These are phyloP conservation scores for Tricholoma bakamatsutake DNA, from an alignment of 768 basidiomycete genomes.

Conservation along the genomic window DNA sequence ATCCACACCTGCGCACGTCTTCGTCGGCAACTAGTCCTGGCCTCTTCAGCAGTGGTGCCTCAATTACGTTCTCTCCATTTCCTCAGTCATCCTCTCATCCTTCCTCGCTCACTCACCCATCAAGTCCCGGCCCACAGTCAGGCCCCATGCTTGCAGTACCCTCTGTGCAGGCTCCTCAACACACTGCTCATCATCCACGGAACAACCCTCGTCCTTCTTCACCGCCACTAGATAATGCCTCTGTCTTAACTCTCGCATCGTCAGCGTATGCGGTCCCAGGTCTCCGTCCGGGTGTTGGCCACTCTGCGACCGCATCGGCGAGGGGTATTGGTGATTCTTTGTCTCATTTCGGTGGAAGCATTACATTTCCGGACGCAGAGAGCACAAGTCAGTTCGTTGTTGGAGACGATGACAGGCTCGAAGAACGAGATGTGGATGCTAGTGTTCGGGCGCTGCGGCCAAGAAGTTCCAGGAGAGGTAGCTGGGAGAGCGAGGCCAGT, in stretches of 20 bases:
- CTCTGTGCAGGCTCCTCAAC: constrained; percentile 75
- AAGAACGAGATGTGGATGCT: constrained; percentile 74
- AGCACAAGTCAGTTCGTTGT: constrained; percentile 63
- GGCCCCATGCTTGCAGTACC: constrained; percentile 21
- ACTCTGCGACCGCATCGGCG: constrained; percentile 44
- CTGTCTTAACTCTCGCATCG: constrained; percentile 87
- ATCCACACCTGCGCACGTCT: constrained; percentile 55
- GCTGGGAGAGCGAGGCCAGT: constrained; percentile 89
- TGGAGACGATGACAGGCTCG: constrained; percentile 60
- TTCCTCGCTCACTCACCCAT: constrained; percentile 32
- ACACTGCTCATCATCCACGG: constrained; percentile 89
- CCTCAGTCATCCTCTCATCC: constrained; percentile 46
- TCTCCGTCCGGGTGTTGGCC: constrained; percentile 40
- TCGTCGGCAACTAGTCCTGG: constrained; percentile 47
- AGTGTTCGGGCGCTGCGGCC: constrained; percentile 88
- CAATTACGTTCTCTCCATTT: constrained; percentile 72
- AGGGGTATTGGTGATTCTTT: constrained; percentile 54
- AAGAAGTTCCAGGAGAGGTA: constrained; percentile 78
- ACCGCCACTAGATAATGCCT: constrained; percentile 88
- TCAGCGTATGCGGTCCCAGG: constrained; percentile 81
- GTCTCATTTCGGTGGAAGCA: constrained; percentile 67
- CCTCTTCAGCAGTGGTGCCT: constrained; percentile 41
- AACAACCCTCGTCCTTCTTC: constrained; percentile 94
- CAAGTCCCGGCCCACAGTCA: constrained; percentile 18
- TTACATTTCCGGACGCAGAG: constrained; percentile 53